Percentiles rank a stretch among this genome's conserved stretches.
These are phyloP conservation scores for Capsicum baccatum DNA, from an alignment of 257 asterid genomes.

Conservation along the genomic window DNA sequence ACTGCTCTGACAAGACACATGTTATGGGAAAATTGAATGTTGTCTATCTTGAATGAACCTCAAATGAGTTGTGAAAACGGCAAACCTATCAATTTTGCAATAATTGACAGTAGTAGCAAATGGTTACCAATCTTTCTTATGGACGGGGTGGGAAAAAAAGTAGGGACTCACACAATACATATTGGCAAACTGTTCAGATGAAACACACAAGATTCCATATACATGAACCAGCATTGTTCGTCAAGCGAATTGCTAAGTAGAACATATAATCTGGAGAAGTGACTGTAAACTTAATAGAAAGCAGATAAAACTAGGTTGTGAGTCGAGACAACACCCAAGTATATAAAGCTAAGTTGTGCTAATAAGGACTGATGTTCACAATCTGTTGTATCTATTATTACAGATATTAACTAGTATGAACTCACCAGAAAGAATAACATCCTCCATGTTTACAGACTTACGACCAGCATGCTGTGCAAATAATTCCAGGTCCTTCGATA, in stretches of 20 bases:
- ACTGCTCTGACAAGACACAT: not conserved
- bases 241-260: not conserved
- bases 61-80: not conserved
- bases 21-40: not conserved
- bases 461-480: constrained; percentile 89
- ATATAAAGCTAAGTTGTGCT: not conserved
- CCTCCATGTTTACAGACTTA: constrained; percentile 95
- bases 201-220: not conserved
- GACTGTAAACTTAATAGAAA: not conserved
- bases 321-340: not conserved
- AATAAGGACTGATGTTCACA: not conserved
- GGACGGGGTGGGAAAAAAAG: not conserved
- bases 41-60: not conserved
- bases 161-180: not conserved
- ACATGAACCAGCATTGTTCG: not conserved
- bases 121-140: not conserved
- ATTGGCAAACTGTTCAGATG: not conserved
- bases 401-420: not conserved
- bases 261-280: not conserved
- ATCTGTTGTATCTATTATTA: not conserved
- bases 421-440: constrained; percentile 88
- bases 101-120: not conserved
- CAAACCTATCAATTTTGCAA: not conserved
- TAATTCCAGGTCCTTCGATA: constrained; percentile 88
- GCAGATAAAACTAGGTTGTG: not conserved